Conservation (phyloP, 129 eudicot genomes). For the Cynara cardunculus region DNA sequence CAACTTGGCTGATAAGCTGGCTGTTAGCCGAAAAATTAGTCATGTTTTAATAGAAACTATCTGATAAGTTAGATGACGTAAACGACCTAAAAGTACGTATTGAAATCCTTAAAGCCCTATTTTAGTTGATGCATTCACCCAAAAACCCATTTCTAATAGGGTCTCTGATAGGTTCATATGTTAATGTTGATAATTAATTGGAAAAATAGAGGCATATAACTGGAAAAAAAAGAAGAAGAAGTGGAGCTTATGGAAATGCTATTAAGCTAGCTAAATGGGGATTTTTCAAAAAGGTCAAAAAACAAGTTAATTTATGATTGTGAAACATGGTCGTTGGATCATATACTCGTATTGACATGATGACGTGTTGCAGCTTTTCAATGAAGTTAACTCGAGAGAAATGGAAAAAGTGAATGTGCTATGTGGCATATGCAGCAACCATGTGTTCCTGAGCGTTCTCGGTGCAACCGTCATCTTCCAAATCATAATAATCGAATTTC, state of each 20-base stretch:
- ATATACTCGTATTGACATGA: background rate
- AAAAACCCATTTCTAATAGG: too few species aligned
- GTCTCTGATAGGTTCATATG: too few species aligned
- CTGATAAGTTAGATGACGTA: background rate
- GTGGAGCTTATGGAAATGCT: too few species aligned
- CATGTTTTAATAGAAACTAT: too few species aligned
- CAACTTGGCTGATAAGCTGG: too few species aligned
- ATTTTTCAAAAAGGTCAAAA: background rate
- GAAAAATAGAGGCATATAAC: background rate
- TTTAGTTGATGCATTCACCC: too few species aligned
- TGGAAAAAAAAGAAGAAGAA: too few species aligned
- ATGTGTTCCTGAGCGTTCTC: conserved; percentile 70
- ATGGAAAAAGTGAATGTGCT: conserved; percentile 84
- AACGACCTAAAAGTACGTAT: too few species aligned
- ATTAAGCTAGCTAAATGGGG: too few species aligned
- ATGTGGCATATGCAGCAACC: conserved; percentile 62
- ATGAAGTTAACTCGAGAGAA: conserved; percentile 84
- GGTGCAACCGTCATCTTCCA: conserved; percentile 64
- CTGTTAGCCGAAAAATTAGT: too few species aligned
- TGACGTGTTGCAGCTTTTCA: conserved; percentile 64
- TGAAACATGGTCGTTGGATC: background rate
- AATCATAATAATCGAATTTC: conserved; percentile 70
- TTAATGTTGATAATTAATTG: background rate
- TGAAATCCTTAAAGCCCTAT: background rate
- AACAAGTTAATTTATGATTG: background rate